Conservation (phyloP, 2,329 filamentous ascomycete species). For the Colletotrichum lindemuthianum region DNA sequence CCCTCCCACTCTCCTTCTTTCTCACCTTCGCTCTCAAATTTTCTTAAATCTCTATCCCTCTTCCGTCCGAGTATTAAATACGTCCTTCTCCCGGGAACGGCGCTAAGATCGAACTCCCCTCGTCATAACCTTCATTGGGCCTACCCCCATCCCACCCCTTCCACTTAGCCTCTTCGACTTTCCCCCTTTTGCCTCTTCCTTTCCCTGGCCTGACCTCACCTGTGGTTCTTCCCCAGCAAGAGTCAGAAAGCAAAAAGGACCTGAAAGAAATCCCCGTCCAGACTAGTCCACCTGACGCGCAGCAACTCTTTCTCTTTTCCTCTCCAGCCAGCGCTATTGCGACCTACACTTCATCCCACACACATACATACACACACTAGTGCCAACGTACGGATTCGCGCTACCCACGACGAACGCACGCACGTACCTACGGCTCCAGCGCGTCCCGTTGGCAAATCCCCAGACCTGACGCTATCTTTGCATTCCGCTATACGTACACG, state of each 20-base stretch:
- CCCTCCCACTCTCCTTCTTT: slow-evolving; percentile 21
- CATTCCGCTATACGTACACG: background rate
- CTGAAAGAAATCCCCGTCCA: slow-evolving; percentile 3
- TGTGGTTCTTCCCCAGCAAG: slow-evolving; percentile 11
- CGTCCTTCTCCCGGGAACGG: slow-evolving; percentile 37
- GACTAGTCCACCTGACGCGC: slow-evolving; percentile 23
- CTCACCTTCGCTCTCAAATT: slow-evolving; percentile 32
- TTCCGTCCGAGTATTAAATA: slow-evolving; percentile 37
- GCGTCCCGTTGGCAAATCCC: background rate
- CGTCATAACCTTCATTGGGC: slow-evolving; percentile 38
- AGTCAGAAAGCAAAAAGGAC: slow-evolving; percentile 4
- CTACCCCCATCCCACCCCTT: slow-evolving; percentile 34
- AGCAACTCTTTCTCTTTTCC: slow-evolving; percentile 1
- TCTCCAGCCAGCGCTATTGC: slow-evolving; percentile 18
- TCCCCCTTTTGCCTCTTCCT: slow-evolving; percentile 11
- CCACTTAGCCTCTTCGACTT: slow-evolving; percentile 5
- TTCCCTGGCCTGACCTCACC: slow-evolving; percentile 19
- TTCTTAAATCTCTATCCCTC: slow-evolving; percentile 25
- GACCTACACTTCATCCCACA: background rate
- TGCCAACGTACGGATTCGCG: background rate
- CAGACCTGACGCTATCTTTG: too few relatives aligned
- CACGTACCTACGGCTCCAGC: slow-evolving; percentile 10
- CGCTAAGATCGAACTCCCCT: slow-evolving; percentile 38
- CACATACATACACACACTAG: too few relatives aligned
- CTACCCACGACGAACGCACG: slow-evolving; percentile 6